Conservation (phyloP, 768 basidiomycete genomes). For the Boletus tomentosulus region DNA sequence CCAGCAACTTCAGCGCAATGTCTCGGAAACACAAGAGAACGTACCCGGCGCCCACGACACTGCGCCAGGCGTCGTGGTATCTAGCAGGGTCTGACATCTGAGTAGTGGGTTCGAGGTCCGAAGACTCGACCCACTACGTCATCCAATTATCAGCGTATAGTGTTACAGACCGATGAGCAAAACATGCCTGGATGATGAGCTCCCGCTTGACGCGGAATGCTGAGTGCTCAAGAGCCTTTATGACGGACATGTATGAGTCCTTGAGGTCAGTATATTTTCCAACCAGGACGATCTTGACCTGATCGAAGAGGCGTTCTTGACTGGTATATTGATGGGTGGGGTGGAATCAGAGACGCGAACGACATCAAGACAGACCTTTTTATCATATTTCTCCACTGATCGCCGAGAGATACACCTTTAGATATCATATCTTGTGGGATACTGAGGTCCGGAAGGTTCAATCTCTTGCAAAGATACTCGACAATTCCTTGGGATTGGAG, state of each 20-base stretch:
- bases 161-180: neutral
- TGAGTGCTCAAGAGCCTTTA: conserved; percentile 94
- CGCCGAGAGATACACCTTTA: conserved; percentile 61
- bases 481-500: conserved; percentile 92
- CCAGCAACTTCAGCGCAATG: conserved; percentile 9
- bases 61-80: conserved; percentile 95
- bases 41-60: conserved; percentile 84
- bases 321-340: conserved; percentile 37
- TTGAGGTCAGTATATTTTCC: conserved; percentile 97
- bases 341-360: neutral
- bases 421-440: conserved; percentile 54
- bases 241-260: conserved; percentile 98
- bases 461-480: conserved; percentile 72
- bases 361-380: conserved; percentile 50
- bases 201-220: conserved; percentile 89
- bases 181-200: conserved; percentile 69
- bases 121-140: conserved; percentile 91
- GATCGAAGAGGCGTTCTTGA: conserved; percentile 90
- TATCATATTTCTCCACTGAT: conserved; percentile 81
- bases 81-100: conserved; percentile 77
- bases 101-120: conserved; percentile 78
- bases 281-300: conserved; percentile 85
- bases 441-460: conserved; percentile 62
- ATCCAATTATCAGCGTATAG: conserved; percentile 11
- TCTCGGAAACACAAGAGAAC: conserved; percentile 22